Evolutionary conservation across 441 rosid genomes (phyloP).

Genomic region (Kokia cookei): DNA sequence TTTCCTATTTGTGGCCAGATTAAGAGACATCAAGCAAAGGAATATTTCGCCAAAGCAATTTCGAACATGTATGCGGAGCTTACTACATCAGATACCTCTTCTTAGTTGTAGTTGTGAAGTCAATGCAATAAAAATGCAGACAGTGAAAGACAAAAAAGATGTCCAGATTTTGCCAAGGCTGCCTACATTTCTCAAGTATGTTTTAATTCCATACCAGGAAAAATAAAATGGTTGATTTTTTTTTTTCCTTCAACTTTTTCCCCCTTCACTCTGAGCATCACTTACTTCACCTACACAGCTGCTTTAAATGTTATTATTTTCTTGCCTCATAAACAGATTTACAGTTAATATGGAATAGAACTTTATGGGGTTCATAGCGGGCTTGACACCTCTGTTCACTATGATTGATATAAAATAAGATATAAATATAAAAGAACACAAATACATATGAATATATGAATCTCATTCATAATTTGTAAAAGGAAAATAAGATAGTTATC

Average conservation of each 20-base stretch:
- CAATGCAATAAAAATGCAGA: not conserved
- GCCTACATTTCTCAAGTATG: not conserved
- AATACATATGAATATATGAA: too few species aligned
- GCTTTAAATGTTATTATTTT: not conserved
- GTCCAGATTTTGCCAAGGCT: not conserved
- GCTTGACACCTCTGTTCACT: too few species aligned
- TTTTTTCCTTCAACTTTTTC: not conserved
- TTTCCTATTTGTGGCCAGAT: slow-evolving; percentile 35
- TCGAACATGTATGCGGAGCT: slow-evolving; percentile 69
- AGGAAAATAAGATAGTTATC: too few species aligned
- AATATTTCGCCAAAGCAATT: slow-evolving; percentile 67
- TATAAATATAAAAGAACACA: too few species aligned
- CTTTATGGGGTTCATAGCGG: too few species aligned
- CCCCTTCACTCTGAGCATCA: not conserved
- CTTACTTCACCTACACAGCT: not conserved
- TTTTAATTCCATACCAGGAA: not conserved
- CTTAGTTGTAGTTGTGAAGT: slow-evolving; percentile 24
- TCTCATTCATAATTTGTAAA: too few species aligned
- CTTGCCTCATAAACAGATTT: too few species aligned
- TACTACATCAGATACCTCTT: slow-evolving; percentile 45
- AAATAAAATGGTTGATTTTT: not conserved
- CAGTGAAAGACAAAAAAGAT: not conserved
- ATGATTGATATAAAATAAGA: too few species aligned
- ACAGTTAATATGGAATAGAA: too few species aligned
- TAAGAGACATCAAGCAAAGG: slow-evolving; percentile 94